These are phyloP conservation scores for Claviceps spartinae DNA, from an alignment of 2,329 filamentous ascomycete genomes.

Conservation along the genomic window DNA sequence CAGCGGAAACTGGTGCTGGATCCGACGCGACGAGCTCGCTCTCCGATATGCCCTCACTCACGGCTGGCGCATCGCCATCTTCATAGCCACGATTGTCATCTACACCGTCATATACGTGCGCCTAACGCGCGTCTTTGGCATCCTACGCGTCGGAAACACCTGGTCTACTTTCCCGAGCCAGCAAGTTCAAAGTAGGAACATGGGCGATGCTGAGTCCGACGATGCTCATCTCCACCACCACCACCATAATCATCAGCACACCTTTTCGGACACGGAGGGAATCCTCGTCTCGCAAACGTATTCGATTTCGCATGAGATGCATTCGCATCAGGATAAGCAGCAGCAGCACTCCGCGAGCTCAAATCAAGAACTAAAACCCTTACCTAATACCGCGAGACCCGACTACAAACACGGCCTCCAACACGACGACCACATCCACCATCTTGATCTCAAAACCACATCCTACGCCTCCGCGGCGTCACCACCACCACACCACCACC, in stretches of 20 bases:
- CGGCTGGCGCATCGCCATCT: slow-evolving; percentile 28
- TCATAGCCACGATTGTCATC: slow-evolving; percentile 23
- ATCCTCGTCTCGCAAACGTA: slow-evolving; percentile 4
- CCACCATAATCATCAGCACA: neutral
- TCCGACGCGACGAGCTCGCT: slow-evolving; percentile 16
- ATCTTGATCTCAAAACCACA: neutral
- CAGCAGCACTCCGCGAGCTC: neutral
- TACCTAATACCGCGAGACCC: too few species aligned
- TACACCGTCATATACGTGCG: slow-evolving; percentile 24
- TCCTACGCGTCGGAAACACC: neutral
- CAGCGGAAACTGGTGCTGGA: slow-evolving; percentile 33
- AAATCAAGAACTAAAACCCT: too few species aligned
- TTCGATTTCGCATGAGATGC: slow-evolving; percentile 1
- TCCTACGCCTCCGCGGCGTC: too few species aligned
- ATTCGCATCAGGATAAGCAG: neutral
- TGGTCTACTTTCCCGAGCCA: neutral
- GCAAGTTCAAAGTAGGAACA: neutral
- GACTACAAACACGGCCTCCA: too few species aligned
- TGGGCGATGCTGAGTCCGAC: neutral
- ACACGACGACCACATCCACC: neutral
- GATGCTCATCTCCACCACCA: neutral
- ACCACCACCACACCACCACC: too few species aligned
- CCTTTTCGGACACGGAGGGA: slow-evolving; percentile 1
- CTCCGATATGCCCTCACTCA: slow-evolving; percentile 29
- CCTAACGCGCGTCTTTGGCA: slow-evolving; percentile 7